Percentiles rank a stretch among this genome's conserved stretches.
Conservation (phyloP, 2,329 filamentous ascomycete species). For the Rhinocladiella mackenziei region DNA sequence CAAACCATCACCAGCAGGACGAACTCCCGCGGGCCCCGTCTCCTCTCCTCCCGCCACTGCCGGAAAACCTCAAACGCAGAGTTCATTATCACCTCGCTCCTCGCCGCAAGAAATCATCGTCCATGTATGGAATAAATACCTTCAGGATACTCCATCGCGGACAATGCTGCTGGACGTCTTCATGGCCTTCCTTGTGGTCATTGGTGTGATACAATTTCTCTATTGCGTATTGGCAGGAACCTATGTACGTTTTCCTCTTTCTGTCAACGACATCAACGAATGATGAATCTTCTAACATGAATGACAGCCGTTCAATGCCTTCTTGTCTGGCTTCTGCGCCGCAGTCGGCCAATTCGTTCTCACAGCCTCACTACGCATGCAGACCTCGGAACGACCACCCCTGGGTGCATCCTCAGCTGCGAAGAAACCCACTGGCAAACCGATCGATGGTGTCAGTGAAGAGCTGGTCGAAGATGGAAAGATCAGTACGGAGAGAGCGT, state of each 20-base stretch:
- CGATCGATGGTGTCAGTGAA: conserved; percentile 28
- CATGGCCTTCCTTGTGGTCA: conserved; percentile 77
- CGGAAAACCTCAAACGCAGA: conserved; percentile 27
- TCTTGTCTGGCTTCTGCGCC: conserved; percentile 88
- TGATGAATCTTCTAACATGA: neutral
- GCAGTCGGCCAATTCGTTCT: conserved; percentile 97
- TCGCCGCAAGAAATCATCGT: conserved; percentile 56
- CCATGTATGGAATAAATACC: conserved; percentile 74
- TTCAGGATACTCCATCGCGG: conserved; percentile 76
- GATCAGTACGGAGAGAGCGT: conserved; percentile 64
- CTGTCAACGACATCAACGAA: neutral
- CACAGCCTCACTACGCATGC: conserved; percentile 83
- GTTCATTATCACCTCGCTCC: conserved; percentile 37
- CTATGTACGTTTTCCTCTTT: conserved; percentile 63
- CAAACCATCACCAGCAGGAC: conserved; percentile 29
- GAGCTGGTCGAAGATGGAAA: conserved; percentile 30
- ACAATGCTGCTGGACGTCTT: conserved; percentile 90
- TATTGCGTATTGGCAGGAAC: conserved; percentile 92
- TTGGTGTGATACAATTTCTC: conserved; percentile 85
- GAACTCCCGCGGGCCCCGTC: conserved; percentile 23
- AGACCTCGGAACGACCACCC: conserved; percentile 60
- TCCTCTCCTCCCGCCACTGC: conserved; percentile 30
- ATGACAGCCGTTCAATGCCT: conserved; percentile 90
- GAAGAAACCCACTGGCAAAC: conserved; percentile 59
- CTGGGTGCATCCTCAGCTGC: conserved; percentile 36